Percentiles rank a stretch among this genome's conserved stretches.
Evolutionary conservation across 2,329 filamentous ascomycete genomes (phyloP).

Genomic region (Fusarium temperatum): DNA sequence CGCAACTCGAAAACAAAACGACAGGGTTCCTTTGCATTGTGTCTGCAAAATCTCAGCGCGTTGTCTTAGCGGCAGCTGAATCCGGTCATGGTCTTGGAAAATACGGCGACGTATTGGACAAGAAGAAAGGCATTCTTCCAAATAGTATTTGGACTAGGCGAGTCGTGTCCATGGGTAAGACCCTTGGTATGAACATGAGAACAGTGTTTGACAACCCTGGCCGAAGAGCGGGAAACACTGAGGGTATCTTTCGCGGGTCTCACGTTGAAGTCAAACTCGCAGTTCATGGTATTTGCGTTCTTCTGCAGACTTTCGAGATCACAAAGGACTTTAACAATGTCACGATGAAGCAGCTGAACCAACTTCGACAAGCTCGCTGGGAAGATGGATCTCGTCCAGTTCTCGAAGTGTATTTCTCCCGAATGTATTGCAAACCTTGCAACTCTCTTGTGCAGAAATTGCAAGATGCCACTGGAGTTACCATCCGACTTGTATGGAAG

Average conservation of each 20-base stretch:
- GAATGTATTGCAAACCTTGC: constrained; percentile 46
- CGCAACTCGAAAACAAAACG: constrained; percentile 43
- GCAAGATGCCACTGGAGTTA: constrained; percentile 40
- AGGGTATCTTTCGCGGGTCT: constrained; percentile 45
- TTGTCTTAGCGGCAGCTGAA: constrained; percentile 46
- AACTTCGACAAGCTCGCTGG: constrained; percentile 38
- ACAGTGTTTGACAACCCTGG: constrained; percentile 15
- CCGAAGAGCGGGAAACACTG: neutral
- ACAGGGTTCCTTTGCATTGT: constrained; percentile 46
- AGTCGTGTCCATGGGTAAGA: constrained; percentile 42
- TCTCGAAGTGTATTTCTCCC: constrained; percentile 50
- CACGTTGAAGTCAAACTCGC: constrained; percentile 55
- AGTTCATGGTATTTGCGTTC: constrained; percentile 42
- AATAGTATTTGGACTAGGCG: constrained; percentile 46
- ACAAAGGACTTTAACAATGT: constrained; percentile 35
- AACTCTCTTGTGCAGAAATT: constrained; percentile 39
- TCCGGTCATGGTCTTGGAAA: constrained; percentile 46
- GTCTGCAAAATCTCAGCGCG: constrained; percentile 15
- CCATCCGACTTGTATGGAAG: constrained; percentile 42
- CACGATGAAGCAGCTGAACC: constrained; percentile 28
- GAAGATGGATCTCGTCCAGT: constrained; percentile 39
- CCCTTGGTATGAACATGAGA: constrained; percentile 44
- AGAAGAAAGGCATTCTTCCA: constrained; percentile 33
- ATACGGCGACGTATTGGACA: constrained; percentile 45
- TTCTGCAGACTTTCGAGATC: constrained; percentile 43